Evolutionary conservation across 345 rosid species (phyloP).

Genomic region (Barbarea vulgaris): DNA sequence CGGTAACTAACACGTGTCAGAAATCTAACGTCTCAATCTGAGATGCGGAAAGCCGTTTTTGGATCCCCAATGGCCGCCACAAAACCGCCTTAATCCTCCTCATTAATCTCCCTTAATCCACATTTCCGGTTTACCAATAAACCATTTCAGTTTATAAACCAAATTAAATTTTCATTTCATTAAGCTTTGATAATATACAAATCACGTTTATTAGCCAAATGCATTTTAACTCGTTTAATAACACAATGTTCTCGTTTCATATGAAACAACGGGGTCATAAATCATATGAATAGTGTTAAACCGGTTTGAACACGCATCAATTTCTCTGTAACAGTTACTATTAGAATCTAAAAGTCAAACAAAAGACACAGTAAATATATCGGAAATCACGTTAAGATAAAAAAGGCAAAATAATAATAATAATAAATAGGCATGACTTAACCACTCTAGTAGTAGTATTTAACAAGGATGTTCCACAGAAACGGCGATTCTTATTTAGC

Average conservation of each 20-base stretch:
- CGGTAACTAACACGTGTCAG: constrained; percentile 34
- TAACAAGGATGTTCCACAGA: constrained; percentile 21
- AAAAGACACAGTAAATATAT: constrained; percentile 14
- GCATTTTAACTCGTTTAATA: not conserved
- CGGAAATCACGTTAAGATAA: not conserved
- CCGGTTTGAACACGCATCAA: constrained; percentile 22
- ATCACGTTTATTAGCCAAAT: not conserved
- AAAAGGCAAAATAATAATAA: not conserved
- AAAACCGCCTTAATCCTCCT: not conserved
- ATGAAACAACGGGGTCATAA: not conserved
- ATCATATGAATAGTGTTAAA: not conserved
- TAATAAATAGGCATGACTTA: not conserved
- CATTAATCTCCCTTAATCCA: not conserved
- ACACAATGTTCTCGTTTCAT: not conserved
- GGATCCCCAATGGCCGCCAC: constrained; percentile 19
- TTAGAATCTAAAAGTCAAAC: not conserved
- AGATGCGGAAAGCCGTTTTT: constrained; percentile 38
- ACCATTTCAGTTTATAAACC: not conserved
- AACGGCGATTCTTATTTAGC: constrained; percentile 22
- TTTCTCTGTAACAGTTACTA: not conserved
- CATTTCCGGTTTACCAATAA: constrained; percentile 2
- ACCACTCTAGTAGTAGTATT: not conserved
- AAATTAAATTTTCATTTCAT: not conserved
- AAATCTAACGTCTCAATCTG: constrained; percentile 39
- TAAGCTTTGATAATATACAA: not conserved